Conservation (phyloP, 352 stramenopile genomes). For the Pythium biforme region DNA sequence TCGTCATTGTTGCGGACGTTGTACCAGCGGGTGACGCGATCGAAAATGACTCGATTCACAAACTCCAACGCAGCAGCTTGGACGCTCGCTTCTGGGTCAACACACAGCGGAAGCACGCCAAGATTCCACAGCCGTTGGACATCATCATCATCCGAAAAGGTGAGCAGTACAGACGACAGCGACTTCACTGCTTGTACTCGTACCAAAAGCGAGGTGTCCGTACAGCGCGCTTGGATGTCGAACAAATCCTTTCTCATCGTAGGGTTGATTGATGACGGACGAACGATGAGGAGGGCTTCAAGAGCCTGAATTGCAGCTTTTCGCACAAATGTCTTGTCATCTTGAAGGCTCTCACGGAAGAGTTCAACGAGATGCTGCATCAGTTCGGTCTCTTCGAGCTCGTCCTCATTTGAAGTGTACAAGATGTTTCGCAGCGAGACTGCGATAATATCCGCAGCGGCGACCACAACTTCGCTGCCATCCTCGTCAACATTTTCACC, state of each 20-base stretch:
- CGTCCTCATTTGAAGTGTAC: conserved; percentile 29
- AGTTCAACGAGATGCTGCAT: conserved; percentile 69
- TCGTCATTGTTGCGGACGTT: conserved; percentile 34
- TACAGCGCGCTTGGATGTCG: conserved; percentile 77
- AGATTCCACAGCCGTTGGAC: conserved; percentile 83
- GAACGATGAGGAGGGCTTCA: conserved; percentile 64
- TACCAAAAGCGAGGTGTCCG: conserved; percentile 71
- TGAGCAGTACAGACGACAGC: conserved; percentile 71
- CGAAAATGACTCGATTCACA: conserved; percentile 60
- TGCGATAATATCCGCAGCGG: conserved; percentile 38
- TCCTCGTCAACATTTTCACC: conserved; percentile 11
- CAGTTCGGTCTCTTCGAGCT: conserved; percentile 53
- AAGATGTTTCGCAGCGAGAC: conserved; percentile 51
- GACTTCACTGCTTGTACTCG: conserved; percentile 83
- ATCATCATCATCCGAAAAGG: conserved; percentile 63
- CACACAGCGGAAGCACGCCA: conserved; percentile 78
- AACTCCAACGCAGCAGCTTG: conserved; percentile 62
- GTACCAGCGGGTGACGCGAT: conserved; percentile 65
- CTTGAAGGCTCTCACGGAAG: conserved; percentile 66
- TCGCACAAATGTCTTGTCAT: conserved; percentile 86
- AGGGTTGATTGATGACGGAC: conserved; percentile 43
- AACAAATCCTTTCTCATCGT: conserved; percentile 64
- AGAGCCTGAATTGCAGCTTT: conserved; percentile 76
- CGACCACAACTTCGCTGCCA: neutral
- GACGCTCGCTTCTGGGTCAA: conserved; percentile 76